phyloP scores from a whole-genome alignment of 2,329 filamentous ascomycete species.

The Corniculantispora saksenae region DNA sequence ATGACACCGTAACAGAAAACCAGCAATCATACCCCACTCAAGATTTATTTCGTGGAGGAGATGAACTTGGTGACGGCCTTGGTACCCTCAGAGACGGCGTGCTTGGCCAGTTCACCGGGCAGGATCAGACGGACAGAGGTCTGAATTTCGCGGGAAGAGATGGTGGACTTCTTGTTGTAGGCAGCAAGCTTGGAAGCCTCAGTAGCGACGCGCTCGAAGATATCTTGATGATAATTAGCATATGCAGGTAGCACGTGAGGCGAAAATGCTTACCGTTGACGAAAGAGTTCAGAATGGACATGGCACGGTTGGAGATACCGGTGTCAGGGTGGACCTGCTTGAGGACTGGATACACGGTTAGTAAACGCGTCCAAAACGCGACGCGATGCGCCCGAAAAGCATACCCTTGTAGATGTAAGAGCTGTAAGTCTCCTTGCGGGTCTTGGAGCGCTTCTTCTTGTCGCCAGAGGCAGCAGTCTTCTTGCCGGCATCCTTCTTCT shows the following conservation, averaged over 20 bases:
- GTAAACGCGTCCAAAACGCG: conserved; percentile 3
- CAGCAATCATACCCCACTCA: conserved; percentile 46
- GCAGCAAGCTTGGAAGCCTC: conserved; percentile 98
- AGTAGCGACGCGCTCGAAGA: conserved; percentile 98
- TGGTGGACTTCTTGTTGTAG: conserved; percentile 99
- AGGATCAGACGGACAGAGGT: conserved; percentile 98
- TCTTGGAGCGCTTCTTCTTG: conserved; percentile 99
- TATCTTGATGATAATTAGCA: conserved; percentile 59
- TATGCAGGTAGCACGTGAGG: not conserved
- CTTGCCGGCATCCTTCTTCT: conserved; percentile 99
- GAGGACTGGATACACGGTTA: conserved; percentile 64
- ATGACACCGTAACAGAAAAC: conserved; percentile 62
- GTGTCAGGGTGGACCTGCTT: conserved; percentile 99
- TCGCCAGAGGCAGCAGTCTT: conserved; percentile 96
- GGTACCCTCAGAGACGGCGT: conserved; percentile 98
- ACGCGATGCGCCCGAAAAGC: conserved; percentile 20
- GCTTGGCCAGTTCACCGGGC: conserved; percentile 97
- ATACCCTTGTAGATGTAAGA: conserved; percentile 99
- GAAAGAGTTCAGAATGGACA: conserved; percentile 99
- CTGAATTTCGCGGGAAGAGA: conserved; percentile 99
- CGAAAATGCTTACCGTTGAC: conserved; percentile 76
- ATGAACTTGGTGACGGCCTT: conserved; percentile 99
- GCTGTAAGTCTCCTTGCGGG: conserved; percentile 99
- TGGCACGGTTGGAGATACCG: conserved; percentile 99
- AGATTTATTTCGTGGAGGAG: conserved; percentile 92